Base-by-base conservation (phyloP, 306 rosid species). In the Gleditsia sinensis region DNA sequence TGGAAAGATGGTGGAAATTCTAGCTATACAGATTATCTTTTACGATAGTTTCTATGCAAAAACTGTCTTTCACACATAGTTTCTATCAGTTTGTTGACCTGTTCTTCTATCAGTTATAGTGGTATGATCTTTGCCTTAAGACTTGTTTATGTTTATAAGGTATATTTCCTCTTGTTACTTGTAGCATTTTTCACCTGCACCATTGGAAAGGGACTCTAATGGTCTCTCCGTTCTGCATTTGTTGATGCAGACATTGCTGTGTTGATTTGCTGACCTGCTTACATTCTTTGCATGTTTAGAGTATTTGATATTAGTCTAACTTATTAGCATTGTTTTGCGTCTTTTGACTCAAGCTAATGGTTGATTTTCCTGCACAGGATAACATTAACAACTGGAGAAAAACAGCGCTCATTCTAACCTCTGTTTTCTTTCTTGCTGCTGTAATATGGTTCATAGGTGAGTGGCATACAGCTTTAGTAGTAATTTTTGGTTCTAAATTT, bases 391-490 rank as follows among this genome's bases (percentile, higher is more conserved):
- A 88, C 60, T 92, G 96, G 97, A 90, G 91, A 83, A 79, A 67
- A 74, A 85, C 97, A 33, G 21, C 97, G 42, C 83, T 92, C 27
- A 82, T 80, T 72, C 71, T 92, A 66, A 92, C 97, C 37, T 76
- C 97, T 42, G 8, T 92, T 67, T 83, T 86, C 81, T 92, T 92
- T 81, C 69, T 90, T 72, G 97, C 97, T 34, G 88, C 96, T 61
- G 86, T 58, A 53, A 72, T 88, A 71, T 92, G 97, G 97, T 90
- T 88, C 80, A 72, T 88, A 43, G 97, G 97, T 90, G 68, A 85
- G 89, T 61, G 33, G n/a, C 54, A 33, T 63, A 30, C 66, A 67
- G 45, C 33, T 81, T 78, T 43, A 72, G 43, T 16, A 17, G 39
- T 42, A 43, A 45, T 28, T 65, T 17, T 3, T 25, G 46, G 30